Evolutionary conservation across 495 filamentous ascomycete genomes (phyloP), one percentile per base, ranked within the genome.

Genomic region (Lasiosphaeriaceae sp.): DNA sequence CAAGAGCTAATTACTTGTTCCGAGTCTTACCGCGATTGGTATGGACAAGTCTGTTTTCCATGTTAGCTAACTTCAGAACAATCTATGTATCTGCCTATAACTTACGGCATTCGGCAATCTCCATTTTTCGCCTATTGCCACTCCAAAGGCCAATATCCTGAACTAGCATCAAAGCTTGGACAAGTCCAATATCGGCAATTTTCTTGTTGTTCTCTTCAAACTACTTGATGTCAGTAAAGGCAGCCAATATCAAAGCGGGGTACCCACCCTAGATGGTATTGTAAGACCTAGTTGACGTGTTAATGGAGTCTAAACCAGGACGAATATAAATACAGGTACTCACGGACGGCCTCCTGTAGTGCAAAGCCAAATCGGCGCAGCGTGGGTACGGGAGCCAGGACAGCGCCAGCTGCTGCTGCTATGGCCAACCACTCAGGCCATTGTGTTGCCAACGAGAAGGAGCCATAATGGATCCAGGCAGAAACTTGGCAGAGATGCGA

Each of bases 81-180:
- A 24, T 22, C 21, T 49, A 3, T 5, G 6, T 6, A 20, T 9
- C 14, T 20, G n/a, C 26, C 26, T 19, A 16, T 0, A 41, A 49
- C 49, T 54, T 58, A 63, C 61, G 81, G 58, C 83, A 84, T 56
- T 87, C 84, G 2, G 84, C 81, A 37, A 89, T 82, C 63, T 89
- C 86, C 60, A 86, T 87, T 60, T 84, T 83, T n/a, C 86, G 68
- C 46, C 81, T 77, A 55, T 83, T 84, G 2, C 84, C 86, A 50
- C 83, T 86, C 86, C 86, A 89, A 9, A 89, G 70, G 0, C 81
- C 82, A 37, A 86, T 72, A 49, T 86, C 80, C 4, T 86, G 72
- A 1, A 73, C 64, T 22, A 87, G 56, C 14, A 83, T 69, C 50
- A 80, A 76, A 5, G 79, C 76, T 62, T 87, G 85, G 6, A 84